Conservation (phyloP, 1,284 basidiomycete genomes). For the Ustanciosporium gigantosporum region DNA sequence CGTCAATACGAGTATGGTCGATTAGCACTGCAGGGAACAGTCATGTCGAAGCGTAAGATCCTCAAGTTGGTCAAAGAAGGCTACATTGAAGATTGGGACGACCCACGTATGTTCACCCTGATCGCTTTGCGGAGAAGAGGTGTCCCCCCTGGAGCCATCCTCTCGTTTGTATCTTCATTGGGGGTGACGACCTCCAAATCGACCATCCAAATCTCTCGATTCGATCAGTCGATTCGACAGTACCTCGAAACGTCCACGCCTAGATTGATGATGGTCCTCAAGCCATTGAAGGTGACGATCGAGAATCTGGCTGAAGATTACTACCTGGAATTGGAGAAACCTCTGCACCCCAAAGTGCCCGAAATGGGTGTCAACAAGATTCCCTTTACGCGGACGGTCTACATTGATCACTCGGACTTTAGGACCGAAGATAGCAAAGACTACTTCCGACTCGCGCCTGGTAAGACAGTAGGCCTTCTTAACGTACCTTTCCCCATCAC, state of each 20-base stretch:
- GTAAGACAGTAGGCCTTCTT: slow-evolving; percentile 94
- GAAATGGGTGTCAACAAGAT: slow-evolving; percentile 80
- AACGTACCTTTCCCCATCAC: slow-evolving; percentile 93
- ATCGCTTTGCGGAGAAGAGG: slow-evolving; percentile 92
- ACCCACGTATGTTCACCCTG: slow-evolving; percentile 95
- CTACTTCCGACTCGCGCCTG: slow-evolving; percentile 96
- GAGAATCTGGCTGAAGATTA: slow-evolving; percentile 90
- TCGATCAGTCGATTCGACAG: slow-evolving; percentile 85
- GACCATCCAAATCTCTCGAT: slow-evolving; percentile 83
- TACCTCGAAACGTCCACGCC: slow-evolving; percentile 88
- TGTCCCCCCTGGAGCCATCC: slow-evolving; percentile 90
- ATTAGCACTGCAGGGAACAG: slow-evolving; percentile 88
- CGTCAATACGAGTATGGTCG: slow-evolving; percentile 96
- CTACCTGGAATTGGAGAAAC: slow-evolving; percentile 81
- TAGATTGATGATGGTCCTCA: slow-evolving; percentile 87
- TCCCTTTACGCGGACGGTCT: slow-evolving; percentile 86
- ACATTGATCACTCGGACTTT: slow-evolving; percentile 95
- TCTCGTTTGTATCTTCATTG: slow-evolving; percentile 86
- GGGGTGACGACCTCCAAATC: slow-evolving; percentile 83
- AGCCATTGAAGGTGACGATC: slow-evolving; percentile 80
- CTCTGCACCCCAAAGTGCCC: slow-evolving; percentile 90
- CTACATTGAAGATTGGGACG: slow-evolving; percentile 92
- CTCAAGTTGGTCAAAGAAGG: slow-evolving; percentile 81
- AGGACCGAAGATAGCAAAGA: slow-evolving; percentile 86
- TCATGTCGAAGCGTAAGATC: slow-evolving; percentile 97